Evolutionary conservation across 2,329 filamentous ascomycete genomes (phyloP).

Genomic region (Neofusicoccum kwambonambiense): DNA sequence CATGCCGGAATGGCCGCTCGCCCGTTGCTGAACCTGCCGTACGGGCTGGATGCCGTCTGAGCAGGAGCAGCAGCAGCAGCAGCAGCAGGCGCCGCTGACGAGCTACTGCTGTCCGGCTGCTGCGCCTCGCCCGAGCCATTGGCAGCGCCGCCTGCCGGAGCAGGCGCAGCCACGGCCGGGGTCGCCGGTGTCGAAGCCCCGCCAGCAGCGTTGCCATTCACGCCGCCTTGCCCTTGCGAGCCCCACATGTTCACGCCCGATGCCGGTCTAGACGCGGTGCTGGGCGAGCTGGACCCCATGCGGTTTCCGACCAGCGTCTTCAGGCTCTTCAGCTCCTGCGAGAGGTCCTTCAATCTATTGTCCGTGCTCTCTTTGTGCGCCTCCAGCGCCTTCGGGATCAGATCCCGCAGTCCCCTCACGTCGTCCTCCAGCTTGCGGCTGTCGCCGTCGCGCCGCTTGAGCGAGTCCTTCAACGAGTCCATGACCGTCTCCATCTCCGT

Average conservation of each 20-base stretch:
- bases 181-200: constrained; percentile 5
- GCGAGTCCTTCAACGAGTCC: constrained; percentile 75
- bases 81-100: not conserved
- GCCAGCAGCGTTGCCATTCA: constrained; percentile 28
- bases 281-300: constrained; percentile 36
- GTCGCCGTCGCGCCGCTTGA: constrained; percentile 81
- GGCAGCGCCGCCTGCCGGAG: constrained; percentile 13
- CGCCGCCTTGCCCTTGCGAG: constrained; percentile 5
- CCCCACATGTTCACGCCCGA: constrained; percentile 20
- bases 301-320: constrained; percentile 78
- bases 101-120: constrained; percentile 16
- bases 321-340: constrained; percentile 83
- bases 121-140: constrained; percentile 22
- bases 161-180: constrained; percentile 22
- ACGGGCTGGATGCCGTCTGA: constrained; percentile 25
- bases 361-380: constrained; percentile 85
- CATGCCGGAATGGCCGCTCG: constrained; percentile 52
- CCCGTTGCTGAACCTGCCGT: constrained; percentile 32
- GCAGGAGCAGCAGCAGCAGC: not conserved
- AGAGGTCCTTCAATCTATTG: constrained; percentile 77
- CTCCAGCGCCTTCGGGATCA: constrained; percentile 85
- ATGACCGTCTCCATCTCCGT: constrained; percentile 83
- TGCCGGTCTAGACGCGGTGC: constrained; percentile 4
- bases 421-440: constrained; percentile 83
- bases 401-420: constrained; percentile 74